Conservation (phyloP, 1,139 yeast genomes). For the Kodamaea sp. region DNA sequence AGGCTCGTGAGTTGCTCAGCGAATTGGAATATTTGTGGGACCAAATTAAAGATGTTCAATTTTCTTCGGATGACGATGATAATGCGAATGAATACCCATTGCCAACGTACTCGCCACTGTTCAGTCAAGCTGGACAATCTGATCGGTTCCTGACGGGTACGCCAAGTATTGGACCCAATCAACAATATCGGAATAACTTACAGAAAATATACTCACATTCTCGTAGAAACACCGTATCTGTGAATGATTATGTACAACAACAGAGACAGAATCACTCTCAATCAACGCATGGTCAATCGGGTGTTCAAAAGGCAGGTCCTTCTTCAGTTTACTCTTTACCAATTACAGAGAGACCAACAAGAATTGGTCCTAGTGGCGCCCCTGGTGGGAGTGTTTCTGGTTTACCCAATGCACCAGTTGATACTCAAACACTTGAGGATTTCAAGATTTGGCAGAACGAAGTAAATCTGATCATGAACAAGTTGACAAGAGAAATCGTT, state of each 20-base stretch:
- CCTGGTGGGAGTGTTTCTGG: background rate
- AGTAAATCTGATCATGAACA: conserved; percentile 39
- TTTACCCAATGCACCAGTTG: conserved; percentile 6
- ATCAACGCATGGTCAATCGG: conserved; percentile 2
- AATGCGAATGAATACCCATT: conserved; percentile 20
- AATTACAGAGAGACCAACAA: conserved; percentile 4
- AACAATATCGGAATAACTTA: conserved; percentile 34
- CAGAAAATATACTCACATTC: conserved; percentile 47
- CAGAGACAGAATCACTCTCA: conserved; percentile 26
- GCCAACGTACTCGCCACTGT: conserved; percentile 39
- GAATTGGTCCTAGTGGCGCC: background rate
- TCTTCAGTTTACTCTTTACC: conserved; percentile 28
- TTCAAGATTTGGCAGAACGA: conserved; percentile 46
- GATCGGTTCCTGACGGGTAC: conserved; percentile 40
- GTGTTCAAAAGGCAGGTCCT: conserved; percentile 11
- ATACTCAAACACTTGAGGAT: conserved; percentile 26
- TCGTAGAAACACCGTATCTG: conserved; percentile 38
- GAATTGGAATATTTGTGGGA: conserved; percentile 75
- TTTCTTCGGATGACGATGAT: conserved; percentile 29
- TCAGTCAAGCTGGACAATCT: conserved; percentile 29
- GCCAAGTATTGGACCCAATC: conserved; percentile 32
- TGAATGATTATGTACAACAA: conserved; percentile 38
- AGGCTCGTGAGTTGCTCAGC: conserved; percentile 60
- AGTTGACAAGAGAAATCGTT: conserved; percentile 37
- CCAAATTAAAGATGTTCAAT: conserved; percentile 58